A percentile compares a stretch with the other conserved stretches of the same genome.
phyloP scores from a whole-genome alignment of 495 filamentous ascomycete genomes.

The Neurospora sublineolata region DNA sequence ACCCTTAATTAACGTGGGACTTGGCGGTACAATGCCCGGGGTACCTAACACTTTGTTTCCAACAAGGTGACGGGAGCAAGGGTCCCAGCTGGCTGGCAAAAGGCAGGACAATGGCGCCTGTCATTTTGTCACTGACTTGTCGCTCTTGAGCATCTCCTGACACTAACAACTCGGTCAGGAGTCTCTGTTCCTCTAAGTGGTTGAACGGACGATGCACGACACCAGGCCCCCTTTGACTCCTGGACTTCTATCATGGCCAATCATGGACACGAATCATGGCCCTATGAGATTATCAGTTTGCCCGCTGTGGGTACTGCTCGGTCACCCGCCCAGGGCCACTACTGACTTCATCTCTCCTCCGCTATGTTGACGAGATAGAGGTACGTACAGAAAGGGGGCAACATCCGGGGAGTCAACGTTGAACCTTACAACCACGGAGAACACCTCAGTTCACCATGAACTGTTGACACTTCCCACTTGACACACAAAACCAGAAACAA shows the following conservation, averaged over 20 bases:
- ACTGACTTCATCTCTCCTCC: background rate
- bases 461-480: background rate
- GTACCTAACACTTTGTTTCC: background rate
- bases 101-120: background rate
- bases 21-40: background rate
- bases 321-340: background rate
- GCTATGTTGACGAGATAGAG: background rate
- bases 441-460: background rate
- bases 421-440: background rate
- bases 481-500: background rate
- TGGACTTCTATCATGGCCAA: background rate
- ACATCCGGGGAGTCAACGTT: background rate
- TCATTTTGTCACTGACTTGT: background rate
- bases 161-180: background rate
- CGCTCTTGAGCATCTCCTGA: background rate
- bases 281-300: background rate
- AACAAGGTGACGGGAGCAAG: background rate
- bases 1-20: background rate
- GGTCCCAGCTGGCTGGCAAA: constrained; percentile 7
- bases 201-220: background rate
- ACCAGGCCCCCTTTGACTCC: background rate
- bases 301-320: background rate
- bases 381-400: background rate
- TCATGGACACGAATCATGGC: background rate
- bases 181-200: background rate